Base-by-base conservation (phyloP, 768 basidiomycete species). In the Xerocomus spinulosus region DNA sequence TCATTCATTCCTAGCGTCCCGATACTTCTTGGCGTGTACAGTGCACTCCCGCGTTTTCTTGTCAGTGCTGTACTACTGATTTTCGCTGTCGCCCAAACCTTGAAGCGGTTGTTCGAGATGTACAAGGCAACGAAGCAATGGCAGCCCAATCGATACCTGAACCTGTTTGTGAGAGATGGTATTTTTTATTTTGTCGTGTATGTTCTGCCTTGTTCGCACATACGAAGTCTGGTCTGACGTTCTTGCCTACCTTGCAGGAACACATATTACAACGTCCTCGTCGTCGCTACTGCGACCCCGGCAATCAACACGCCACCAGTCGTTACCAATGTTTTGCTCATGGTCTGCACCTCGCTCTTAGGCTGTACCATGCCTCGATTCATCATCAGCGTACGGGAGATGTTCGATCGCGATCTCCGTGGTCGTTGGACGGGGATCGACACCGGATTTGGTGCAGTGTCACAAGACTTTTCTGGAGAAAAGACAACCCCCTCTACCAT, bases 191-290 rank as follows among this genome's bases (percentile, higher is more conserved):
- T 55, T 30, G 0, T 50, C 3, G 14, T 54, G 52, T 48, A 44
- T 24, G 45, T 47, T 80, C 69, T 13, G 7, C 8, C 24, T 10
- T 37, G 14, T 14, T 45, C 14, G 4, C 5, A 15, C 15, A 15
- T 13, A 21, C 20, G 20, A 15, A 26, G 9, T 18, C 8, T 18
- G 3, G 6, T 17, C 39, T 26, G 25, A 29, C 13, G 7, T 34
- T 18, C 15, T 5, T 6, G 5, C 20, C 12, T 28, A 8, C 9
- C 20, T 37, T 29, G 20, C 23, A 46, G 44, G 2, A 37, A 21
- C 20, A 46, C 44, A 5, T 2, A 21, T 23, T 46, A 46, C 36
- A 46, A 46, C 10, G 7, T 30, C 15, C 3, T 37, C 24, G 5
- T 29, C 21, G 10, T 4, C 1, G 25, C 7, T 17, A 36, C 17